Evolutionary conservation across 2,329 filamentous ascomycete species (phyloP), one percentile per base, ranked within the genome.

Genomic region (Monosporascus sp.): DNA sequence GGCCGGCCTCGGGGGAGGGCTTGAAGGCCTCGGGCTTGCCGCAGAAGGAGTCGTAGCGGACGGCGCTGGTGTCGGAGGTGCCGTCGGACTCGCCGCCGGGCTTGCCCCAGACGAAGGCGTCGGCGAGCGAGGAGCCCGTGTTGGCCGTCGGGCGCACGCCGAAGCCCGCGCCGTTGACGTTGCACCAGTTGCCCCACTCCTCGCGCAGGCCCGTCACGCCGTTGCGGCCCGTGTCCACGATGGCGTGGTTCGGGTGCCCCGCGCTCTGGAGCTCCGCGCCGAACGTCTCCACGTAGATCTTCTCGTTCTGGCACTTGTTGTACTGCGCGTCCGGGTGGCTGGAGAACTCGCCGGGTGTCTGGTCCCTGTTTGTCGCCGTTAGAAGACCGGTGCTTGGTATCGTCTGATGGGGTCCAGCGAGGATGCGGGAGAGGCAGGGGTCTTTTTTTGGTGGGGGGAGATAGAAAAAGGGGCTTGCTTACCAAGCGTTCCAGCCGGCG

Each of bases 1-100:
- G 73, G 45, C 86, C 86, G n/a, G 86, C 86, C 71, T 89, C 84
- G 50, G 86, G 86, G 1, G 86, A 82, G 15, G 86, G 85, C 69
- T 82, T 71, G 54, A 85, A 74, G 17, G 85, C 72, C 62, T 81
- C 78, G 18, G 68, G 57, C 44, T 74, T 71, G 50, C 82, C 81
- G 60, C 83, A 85, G 70, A 78, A 72, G 18, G 62, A 66, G 69
- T 82, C 79, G 68, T 78, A 82, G 50, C 79, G 74, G 18, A 65
- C 55, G 20, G 78, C 72, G 41, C 65, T 61, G 42, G 60, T 65
- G 57, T 77, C 67, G 46, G 70, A 74, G 45, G 69, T 72, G 52
- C 69, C 69, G 60, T 71, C 69, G 8, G 70, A 86, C 63, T 74
- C 72, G 57, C 73, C 72, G 60, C 82, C 82, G 9, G 82, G 82